Conservation (phyloP, 129 eudicot species). For the Cynara cardunculus region DNA sequence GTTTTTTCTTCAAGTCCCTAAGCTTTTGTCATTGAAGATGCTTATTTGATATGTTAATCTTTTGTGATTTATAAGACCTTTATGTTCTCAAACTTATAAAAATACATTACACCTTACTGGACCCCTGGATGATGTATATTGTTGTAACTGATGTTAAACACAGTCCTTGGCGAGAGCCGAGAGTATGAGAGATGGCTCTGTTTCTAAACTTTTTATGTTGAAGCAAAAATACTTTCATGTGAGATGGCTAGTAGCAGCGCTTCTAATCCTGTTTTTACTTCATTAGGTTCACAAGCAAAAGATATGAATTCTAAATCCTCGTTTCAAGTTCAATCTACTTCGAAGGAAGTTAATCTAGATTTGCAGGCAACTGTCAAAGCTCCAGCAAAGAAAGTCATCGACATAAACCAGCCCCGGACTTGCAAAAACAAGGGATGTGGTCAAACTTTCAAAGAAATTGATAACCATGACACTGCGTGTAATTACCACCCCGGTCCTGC, state of each 20-base stretch:
- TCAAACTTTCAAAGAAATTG: slow-evolving; percentile 76
- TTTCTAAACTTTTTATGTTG: neutral
- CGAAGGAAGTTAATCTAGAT: slow-evolving; percentile 29
- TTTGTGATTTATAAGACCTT: neutral
- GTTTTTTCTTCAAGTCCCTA: too few species aligned
- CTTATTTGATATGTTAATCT: neutral
- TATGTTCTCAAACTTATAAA: neutral
- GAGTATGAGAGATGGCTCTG: neutral
- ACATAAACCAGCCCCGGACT: slow-evolving; percentile 74
- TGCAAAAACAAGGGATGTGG: slow-evolving; percentile 98
- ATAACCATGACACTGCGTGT: slow-evolving; percentile 89
- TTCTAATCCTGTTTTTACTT: neutral
- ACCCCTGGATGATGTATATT: neutral
- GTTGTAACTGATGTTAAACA: neutral
- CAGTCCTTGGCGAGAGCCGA: neutral
- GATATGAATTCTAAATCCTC: slow-evolving; percentile 33
- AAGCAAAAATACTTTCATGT: neutral
- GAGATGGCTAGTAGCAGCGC: neutral
- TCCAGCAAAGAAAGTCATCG: slow-evolving; percentile 57
- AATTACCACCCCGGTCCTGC: slow-evolving; percentile 97
- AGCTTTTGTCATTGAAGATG: neutral
- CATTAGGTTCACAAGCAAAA: slow-evolving; percentile 57
- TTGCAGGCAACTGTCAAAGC: slow-evolving; percentile 39
- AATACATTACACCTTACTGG: neutral
- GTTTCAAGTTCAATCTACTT: slow-evolving; percentile 23